Percentiles rank a stretch among this genome's conserved stretches.
Conservation (phyloP, 2,329 filamentous ascomycete genomes). For the Shiraia sp. region DNA sequence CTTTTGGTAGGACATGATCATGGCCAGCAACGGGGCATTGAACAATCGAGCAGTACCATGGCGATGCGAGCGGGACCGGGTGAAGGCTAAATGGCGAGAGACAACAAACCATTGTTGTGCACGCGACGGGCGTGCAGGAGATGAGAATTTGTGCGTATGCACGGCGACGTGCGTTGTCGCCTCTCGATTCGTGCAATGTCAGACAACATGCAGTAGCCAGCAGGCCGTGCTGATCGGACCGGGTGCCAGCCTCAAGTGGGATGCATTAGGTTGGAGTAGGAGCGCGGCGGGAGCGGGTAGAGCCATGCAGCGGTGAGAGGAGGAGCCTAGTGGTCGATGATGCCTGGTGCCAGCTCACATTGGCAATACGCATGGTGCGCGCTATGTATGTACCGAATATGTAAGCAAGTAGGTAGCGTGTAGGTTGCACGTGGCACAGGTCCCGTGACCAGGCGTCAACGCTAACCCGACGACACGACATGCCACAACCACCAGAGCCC, state of each 20-base stretch:
- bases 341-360: neutral
- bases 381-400: neutral
- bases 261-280: conserved; percentile 11
- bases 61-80: conserved; percentile 7
- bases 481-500: conserved; percentile 1
- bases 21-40: conserved; percentile 14
- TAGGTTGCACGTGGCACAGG: no score
- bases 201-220: conserved; percentile 11
- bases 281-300: conserved; percentile 12
- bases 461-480: conserved; percentile 12
- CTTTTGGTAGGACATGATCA: conserved; percentile 18
- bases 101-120: conserved; percentile 26
- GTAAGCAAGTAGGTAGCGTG: no score
- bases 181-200: conserved; percentile 36
- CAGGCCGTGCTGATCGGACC: conserved; percentile 18
- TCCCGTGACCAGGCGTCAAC: neutral
- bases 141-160: conserved; percentile 33
- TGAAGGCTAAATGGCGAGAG: neutral
- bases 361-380: no score
- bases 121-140: conserved; percentile 22
- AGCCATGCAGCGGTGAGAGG: conserved; percentile 8
- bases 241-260: conserved; percentile 25
- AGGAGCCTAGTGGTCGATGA: neutral
- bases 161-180: conserved; percentile 34
- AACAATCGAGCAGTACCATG: conserved; percentile 8